These are phyloP conservation scores for Nitzschia inconspicua DNA, from an alignment of 108 stramenopile species.

Conservation along the genomic window DNA sequence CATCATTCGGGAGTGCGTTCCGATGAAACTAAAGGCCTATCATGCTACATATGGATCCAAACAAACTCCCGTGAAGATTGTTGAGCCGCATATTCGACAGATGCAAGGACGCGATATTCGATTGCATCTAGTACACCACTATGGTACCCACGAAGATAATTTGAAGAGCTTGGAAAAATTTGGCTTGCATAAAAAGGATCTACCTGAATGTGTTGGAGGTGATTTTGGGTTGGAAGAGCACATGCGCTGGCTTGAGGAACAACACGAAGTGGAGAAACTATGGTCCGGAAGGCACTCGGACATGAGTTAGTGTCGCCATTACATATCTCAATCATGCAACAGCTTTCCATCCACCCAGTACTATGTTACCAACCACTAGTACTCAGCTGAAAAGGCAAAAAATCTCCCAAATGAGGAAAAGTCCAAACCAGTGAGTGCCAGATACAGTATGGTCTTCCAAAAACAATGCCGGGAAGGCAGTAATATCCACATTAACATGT, in stretches of 20 bases:
- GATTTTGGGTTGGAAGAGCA: neutral
- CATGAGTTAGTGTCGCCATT: too few species aligned
- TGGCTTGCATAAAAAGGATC: neutral
- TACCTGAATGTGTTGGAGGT: neutral
- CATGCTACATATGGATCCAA: conserved; percentile 1
- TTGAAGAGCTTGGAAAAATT: neutral
- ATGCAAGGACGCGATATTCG: conserved; percentile 9
- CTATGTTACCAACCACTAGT: too few species aligned
- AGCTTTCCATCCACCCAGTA: too few species aligned
- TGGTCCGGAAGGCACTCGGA: too few species aligned
- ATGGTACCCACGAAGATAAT: neutral
- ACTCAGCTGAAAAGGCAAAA: too few species aligned
- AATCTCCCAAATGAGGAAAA: too few species aligned
- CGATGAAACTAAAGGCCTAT: neutral
- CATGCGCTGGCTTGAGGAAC: neutral
- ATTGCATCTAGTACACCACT: conserved; percentile 1
- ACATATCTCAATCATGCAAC: too few species aligned
- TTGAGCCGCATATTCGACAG: neutral
- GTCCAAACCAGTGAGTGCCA: too few species aligned
- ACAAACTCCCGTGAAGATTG: conserved; percentile 3
- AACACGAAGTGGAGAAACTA: neutral
- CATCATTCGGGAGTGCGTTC: neutral
- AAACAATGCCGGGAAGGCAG: too few species aligned
- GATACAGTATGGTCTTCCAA: too few species aligned
- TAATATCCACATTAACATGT: too few species aligned